These are phyloP conservation scores for Boletus rubescentipes DNA, from an alignment of 768 basidiomycete genomes.

Conservation along the genomic window DNA sequence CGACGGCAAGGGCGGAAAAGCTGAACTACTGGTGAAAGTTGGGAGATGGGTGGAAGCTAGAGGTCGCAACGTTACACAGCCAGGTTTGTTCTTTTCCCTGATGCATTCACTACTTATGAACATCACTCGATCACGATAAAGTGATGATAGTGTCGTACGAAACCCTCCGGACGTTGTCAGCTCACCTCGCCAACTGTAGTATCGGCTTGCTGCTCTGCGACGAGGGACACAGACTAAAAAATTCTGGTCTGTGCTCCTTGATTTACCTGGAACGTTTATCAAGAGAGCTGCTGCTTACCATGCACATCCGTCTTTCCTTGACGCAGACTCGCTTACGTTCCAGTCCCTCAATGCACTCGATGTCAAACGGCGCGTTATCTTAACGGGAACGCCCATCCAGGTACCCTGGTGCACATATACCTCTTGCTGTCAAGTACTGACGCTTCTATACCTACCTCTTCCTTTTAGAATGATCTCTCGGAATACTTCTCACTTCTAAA, in stretches of 20 bases:
- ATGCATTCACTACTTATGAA: neutral
- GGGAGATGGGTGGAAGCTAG: slow-evolving; percentile 86
- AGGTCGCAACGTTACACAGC: slow-evolving; percentile 88
- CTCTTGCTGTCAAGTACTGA: neutral
- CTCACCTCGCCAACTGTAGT: slow-evolving; percentile 71
- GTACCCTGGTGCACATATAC: slow-evolving; percentile 34
- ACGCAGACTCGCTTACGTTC: slow-evolving; percentile 81
- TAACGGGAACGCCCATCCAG: slow-evolving; percentile 94
- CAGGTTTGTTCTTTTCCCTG: slow-evolving; percentile 51
- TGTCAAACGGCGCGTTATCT: slow-evolving; percentile 87
- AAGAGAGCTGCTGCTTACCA: slow-evolving; percentile 1
- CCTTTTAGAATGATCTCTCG: slow-evolving; percentile 80
- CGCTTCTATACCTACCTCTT: neutral
- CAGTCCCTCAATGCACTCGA: slow-evolving; percentile 78
- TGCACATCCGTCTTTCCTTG: neutral
- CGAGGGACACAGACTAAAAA: slow-evolving; percentile 96
- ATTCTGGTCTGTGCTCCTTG: slow-evolving; percentile 63
- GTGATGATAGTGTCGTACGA: slow-evolving; percentile 99
- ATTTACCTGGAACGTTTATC: neutral
- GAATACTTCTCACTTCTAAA: slow-evolving; percentile 93
- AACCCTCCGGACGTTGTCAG: slow-evolving; percentile 79
- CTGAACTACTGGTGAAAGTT: slow-evolving; percentile 75
- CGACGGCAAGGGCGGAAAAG: slow-evolving; percentile 90
- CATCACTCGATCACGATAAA: slow-evolving; percentile 28
- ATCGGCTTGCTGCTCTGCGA: slow-evolving; percentile 95